Base-by-base conservation (phyloP, 2,329 filamentous ascomycete species). In the Nemania diffusa region DNA sequence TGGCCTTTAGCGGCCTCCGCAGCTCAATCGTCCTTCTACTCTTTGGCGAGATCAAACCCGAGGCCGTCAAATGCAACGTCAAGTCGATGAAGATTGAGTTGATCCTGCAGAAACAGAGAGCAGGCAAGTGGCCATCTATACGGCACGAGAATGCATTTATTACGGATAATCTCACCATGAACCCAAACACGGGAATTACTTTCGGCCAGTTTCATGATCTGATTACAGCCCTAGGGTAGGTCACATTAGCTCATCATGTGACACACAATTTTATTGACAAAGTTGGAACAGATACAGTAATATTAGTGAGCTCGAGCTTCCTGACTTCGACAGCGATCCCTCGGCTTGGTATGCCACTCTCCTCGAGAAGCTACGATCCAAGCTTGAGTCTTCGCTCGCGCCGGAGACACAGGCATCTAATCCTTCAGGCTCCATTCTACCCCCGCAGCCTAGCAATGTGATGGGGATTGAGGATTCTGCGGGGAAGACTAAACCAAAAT, bases 11-110 rank as follows among this genome's bases (percentile, higher is more conserved):
- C 86, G 34, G 77, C 78, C 20, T 83, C 79, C 15, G 81, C 84
- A 5, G 78, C 61, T 20, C 83, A 0, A 84, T 93, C 50, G 84
- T 89, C 20, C 89, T 85, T 2, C 70, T 91, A 5, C 86, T 95
- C 3, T 93, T 85, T 77, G 88, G 85, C 15, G 77, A 85, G 9
- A 89, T 97, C 73, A 86, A 92, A 59, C 79, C 87, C 0, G 74
- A 83, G 1, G 79, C 84, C 34, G 93, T 88, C 22, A 90, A 84
- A 51, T 87, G 83, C 72, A 86, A 84, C 0, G 86, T 97, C 61
- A 90, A 91, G 48, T 84, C 91, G 1, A 93, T 89, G 74, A 97
- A 97, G 78, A 85, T 97, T 61, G 94, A 97, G 78, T 82, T 97
- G 42, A 85, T 82, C 11, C 84, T 97, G 17, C 85, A 84, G 68